These are phyloP conservation scores for Colletotrichum sp. DNA, from an alignment of 2,329 filamentous ascomycete genomes.

Conservation along the genomic window DNA sequence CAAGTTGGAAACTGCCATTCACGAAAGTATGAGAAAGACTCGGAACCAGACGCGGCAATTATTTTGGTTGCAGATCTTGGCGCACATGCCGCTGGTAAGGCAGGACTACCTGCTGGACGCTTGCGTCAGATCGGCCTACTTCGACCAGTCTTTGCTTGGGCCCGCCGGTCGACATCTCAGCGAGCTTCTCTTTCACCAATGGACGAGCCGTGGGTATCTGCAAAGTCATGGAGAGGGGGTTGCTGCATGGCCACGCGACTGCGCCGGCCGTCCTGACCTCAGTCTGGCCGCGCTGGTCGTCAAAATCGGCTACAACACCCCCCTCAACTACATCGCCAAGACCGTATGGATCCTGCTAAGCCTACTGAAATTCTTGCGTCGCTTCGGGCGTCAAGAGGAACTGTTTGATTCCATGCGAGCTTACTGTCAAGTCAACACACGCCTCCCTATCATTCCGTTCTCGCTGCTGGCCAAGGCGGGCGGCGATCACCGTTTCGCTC, in stretches of 20 bases:
- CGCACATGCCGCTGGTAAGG: slow-evolving; percentile 21
- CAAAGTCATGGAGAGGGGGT: background rate
- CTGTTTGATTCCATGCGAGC: slow-evolving; percentile 19
- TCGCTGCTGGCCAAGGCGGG: slow-evolving; percentile 18
- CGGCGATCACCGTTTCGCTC: slow-evolving; percentile 29
- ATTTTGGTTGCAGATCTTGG: slow-evolving; percentile 23
- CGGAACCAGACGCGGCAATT: slow-evolving; percentile 1
- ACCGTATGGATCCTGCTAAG: slow-evolving; percentile 1
- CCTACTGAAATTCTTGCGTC: slow-evolving; percentile 18
- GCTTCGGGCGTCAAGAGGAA: slow-evolving; percentile 15
- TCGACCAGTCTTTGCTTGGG: background rate
- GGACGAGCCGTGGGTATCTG: slow-evolving; percentile 23
- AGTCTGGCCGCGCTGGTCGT: slow-evolving; percentile 1
- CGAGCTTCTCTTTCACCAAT: slow-evolving; percentile 24
- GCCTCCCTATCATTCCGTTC: background rate
- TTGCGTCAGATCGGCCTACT: slow-evolving; percentile 14
- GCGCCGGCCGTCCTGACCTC: background rate
- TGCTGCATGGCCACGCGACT: background rate
- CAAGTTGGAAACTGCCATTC: background rate
- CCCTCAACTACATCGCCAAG: background rate
- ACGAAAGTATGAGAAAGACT: background rate
- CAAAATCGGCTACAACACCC: background rate
- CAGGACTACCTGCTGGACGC: slow-evolving; percentile 21
- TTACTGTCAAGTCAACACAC: background rate
- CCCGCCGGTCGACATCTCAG: slow-evolving; percentile 20